These are phyloP conservation scores for Rhizopus stolonifer DNA, from an alignment of 371 early-diverging fungal genomes.

Conservation along the genomic window DNA sequence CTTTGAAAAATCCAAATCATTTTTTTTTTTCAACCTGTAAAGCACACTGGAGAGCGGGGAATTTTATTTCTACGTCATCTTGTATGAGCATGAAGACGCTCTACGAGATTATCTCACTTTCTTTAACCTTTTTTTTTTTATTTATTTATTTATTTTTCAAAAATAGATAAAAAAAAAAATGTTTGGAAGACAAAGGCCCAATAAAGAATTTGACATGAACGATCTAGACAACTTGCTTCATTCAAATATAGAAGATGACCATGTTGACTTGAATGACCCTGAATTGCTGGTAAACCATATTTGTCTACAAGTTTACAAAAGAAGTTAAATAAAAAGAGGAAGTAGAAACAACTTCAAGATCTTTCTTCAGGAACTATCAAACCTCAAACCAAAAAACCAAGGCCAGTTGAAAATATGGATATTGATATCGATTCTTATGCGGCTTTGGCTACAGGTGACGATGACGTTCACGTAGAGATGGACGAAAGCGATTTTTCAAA, in stretches of 20 bases:
- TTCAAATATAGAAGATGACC: constrained; percentile 30
- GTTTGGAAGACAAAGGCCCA: constrained; percentile 9
- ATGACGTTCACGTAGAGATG: constrained; percentile 41
- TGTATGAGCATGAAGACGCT: no score
- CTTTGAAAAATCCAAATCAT: no score
- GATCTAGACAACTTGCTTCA: constrained; percentile 19
- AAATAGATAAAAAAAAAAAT: constrained; percentile 9
- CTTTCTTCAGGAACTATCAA: constrained; percentile 17
- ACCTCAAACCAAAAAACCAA: constrained; percentile 4
- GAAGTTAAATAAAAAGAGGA: no score
- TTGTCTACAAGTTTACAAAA: not conserved
- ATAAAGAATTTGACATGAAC: constrained; percentile 20
- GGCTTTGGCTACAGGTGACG: constrained; percentile 33
- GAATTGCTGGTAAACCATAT: constrained; percentile 41
- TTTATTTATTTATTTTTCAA: no score
- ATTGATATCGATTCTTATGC: constrained; percentile 44
- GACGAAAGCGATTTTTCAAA: constrained; percentile 42
- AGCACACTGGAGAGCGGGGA: no score
- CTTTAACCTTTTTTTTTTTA: no score
- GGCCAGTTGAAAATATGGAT: constrained; percentile 12
- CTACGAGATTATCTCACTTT: no score
- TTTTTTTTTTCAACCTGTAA: no score
- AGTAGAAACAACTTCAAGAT: constrained; percentile 43
- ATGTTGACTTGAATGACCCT: constrained; percentile 45
- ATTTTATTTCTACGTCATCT: no score